A percentile compares a stretch with the other conserved stretches of the same genome.
These are phyloP conservation scores for Bjerkandera adusta DNA, from an alignment of 1,284 basidiomycete genomes.

Conservation along the genomic window DNA sequence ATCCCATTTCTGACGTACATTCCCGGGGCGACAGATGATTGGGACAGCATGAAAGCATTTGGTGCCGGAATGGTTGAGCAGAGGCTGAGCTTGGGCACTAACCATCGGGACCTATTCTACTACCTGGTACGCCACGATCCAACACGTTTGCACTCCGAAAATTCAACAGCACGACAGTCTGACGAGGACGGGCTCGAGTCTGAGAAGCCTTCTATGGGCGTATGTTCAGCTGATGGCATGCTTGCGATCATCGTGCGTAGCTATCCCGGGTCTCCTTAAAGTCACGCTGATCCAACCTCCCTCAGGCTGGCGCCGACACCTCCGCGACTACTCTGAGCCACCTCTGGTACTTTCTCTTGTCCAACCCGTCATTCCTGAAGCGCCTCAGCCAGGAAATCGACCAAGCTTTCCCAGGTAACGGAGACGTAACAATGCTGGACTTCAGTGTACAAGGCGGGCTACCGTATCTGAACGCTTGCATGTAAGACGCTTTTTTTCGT, in stretches of 20 bases:
- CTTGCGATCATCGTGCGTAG: constrained; percentile 16
- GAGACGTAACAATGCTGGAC: constrained; percentile 12
- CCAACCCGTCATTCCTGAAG: constrained; percentile 9
- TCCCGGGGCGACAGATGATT: constrained; percentile 7
- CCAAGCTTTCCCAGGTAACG: constrained; percentile 12
- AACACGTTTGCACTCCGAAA: not conserved
- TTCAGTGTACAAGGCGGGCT: constrained; percentile 12
- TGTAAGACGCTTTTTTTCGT: constrained; percentile 8
- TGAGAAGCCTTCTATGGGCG: constrained; percentile 6
- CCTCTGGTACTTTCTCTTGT: constrained; percentile 17
- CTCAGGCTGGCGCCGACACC: constrained; percentile 17
- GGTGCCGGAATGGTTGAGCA: constrained; percentile 11
- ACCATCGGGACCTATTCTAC: constrained; percentile 12
- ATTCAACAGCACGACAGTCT: constrained; percentile 5
- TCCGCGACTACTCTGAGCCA: constrained; percentile 16
- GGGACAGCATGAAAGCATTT: constrained; percentile 12
- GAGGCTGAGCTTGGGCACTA: constrained; percentile 8
- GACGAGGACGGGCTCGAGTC: constrained; percentile 14
- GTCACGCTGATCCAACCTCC: not conserved
- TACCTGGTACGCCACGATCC: constrained; percentile 2
- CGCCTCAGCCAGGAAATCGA: constrained; percentile 17
- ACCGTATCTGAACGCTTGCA: constrained; percentile 20
- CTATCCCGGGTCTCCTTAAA: not conserved
- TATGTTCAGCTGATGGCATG: constrained; percentile 12
- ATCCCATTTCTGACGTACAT: constrained; percentile 8